Evolutionary conservation across 148 eudicot species (phyloP).

Genomic region (Polygonum maritimum): DNA sequence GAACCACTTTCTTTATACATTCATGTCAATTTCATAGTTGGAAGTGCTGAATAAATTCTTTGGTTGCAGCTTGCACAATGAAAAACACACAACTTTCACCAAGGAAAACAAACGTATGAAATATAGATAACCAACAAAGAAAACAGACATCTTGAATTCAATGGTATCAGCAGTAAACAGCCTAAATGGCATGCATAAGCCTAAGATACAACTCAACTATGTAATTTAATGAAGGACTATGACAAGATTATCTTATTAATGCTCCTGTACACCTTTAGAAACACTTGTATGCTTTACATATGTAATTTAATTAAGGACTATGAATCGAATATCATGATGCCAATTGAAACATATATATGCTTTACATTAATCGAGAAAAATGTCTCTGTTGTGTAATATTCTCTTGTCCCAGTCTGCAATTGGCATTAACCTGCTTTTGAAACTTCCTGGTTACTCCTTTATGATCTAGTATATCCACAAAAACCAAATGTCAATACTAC

Average conservation of each 20-base stretch:
- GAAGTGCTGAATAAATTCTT: not conserved
- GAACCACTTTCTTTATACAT: not conserved
- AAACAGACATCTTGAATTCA: not conserved
- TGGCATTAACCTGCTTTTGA: constrained; percentile 80
- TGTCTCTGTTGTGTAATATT: constrained; percentile 79
- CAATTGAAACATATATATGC: not conserved
- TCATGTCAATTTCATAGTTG: not conserved
- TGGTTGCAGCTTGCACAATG: not conserved
- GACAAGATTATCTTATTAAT: not conserved
- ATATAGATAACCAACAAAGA: not conserved
- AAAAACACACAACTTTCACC: not conserved
- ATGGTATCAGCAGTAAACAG: not conserved
- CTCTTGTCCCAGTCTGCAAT: constrained; percentile 95
- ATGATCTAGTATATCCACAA: constrained; percentile 42
- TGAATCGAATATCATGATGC: not conserved
- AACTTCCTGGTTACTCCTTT: constrained; percentile 85
- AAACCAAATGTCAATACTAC: constrained; percentile 2
- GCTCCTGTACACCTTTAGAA: not conserved
- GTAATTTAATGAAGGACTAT: too few relatives aligned
- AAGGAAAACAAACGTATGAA: not conserved
- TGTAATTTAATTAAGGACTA: too few relatives aligned
- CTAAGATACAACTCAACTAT: not conserved
- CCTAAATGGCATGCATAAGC: not conserved
- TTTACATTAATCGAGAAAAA: constrained; percentile 32
- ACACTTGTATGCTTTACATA: too few relatives aligned